Conservation (phyloP, 805 yeast genomes). For the Kodamaea laetipori region DNA sequence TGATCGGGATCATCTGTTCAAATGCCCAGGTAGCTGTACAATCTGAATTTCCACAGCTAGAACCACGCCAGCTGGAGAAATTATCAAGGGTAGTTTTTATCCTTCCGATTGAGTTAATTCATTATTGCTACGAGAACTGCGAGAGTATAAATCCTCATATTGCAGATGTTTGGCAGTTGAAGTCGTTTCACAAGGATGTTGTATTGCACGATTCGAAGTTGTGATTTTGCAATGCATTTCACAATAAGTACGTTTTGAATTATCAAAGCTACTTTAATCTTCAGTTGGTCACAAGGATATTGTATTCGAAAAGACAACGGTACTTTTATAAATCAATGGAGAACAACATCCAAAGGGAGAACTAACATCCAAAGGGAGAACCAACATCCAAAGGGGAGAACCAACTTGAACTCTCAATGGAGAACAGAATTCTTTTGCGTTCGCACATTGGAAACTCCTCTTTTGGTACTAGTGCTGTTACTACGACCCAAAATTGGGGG, state of each 20-base stretch:
- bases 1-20: slow-evolving; percentile 47
- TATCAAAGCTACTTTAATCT: too few species aligned
- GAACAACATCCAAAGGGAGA: too few species aligned
- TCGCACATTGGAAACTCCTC: slow-evolving; percentile 8
- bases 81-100: slow-evolving; percentile 33
- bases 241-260: too few species aligned
- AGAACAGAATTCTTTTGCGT: not conserved
- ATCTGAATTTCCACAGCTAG: slow-evolving; percentile 3
- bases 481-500: slow-evolving; percentile 14
- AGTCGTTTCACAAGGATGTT: slow-evolving; percentile 24
- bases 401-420: too few species aligned
- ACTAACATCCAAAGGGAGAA: too few species aligned
- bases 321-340: too few species aligned
- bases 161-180: slow-evolving; percentile 26
- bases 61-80: slow-evolving; percentile 27
- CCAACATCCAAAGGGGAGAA: too few species aligned
- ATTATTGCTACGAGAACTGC: slow-evolving; percentile 21
- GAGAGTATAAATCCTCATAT: slow-evolving; percentile 19
- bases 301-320: too few species aligned
- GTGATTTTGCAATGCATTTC: slow-evolving; percentile 9
- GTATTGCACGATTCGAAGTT: slow-evolving; percentile 23
- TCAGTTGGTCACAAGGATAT: too few species aligned
- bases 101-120: slow-evolving; percentile 35
- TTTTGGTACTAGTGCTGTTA: not conserved
- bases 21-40: slow-evolving; percentile 39